Conservation (phyloP, 108 stramenopile species). For the Cyclostephanos invisitatus region DNA sequence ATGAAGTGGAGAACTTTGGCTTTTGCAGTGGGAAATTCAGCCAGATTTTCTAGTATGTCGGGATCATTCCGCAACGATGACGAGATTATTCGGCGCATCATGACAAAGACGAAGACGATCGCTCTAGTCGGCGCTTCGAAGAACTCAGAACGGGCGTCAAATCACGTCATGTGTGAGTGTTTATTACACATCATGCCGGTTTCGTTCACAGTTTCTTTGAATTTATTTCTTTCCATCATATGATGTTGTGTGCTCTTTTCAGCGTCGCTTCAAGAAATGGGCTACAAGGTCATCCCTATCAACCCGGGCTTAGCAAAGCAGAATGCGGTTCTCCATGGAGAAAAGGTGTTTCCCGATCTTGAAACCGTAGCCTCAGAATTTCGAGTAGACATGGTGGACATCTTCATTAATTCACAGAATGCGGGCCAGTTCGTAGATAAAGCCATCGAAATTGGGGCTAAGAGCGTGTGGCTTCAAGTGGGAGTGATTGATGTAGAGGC, state of each 20-base stretch:
- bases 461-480: constrained; percentile 81
- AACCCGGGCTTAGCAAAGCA: constrained; percentile 75
- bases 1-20: constrained; percentile 9
- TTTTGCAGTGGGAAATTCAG: constrained; percentile 4
- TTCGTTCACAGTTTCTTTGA: not conserved
- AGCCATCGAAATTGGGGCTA: constrained; percentile 72
- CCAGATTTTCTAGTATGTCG: constrained; percentile 12
- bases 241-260: not conserved
- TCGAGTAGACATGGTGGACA: constrained; percentile 82
- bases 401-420: constrained; percentile 70
- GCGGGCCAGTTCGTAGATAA: constrained; percentile 79
- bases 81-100: constrained; percentile 63
- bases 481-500: constrained; percentile 81
- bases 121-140: constrained; percentile 81
- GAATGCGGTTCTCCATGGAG: constrained; percentile 62
- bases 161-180: constrained; percentile 77
- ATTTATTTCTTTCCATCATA: not conserved
- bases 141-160: constrained; percentile 68
- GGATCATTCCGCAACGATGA: constrained; percentile 61
- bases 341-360: constrained; percentile 67
- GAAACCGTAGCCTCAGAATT: constrained; percentile 50
- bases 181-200: no score
- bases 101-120: constrained; percentile 68
- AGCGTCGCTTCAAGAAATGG: constrained; percentile 45
- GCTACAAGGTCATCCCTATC: constrained; percentile 81